Percentiles rank a stretch among this genome's conserved stretches.
Conservation (phyloP, 768 basidiomycete species). For the Macrolepiota fuliginosa region DNA sequence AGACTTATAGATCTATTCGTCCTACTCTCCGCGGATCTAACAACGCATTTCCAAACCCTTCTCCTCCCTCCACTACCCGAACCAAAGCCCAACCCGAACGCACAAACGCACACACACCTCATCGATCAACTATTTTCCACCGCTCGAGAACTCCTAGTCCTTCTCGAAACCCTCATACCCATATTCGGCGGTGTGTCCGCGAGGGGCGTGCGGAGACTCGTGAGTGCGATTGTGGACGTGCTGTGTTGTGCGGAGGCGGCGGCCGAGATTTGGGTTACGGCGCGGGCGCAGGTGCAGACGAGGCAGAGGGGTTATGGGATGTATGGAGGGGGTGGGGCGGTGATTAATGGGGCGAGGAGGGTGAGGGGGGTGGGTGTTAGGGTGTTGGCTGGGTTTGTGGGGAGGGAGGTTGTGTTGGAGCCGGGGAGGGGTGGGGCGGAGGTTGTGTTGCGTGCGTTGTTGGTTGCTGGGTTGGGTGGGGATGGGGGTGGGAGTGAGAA, state of each 20-base stretch:
- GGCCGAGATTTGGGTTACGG: neutral
- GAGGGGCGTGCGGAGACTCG: conserved; percentile 44
- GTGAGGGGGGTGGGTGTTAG: neutral
- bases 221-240: conserved; percentile 41
- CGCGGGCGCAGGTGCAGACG: no score
- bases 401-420: conserved; percentile 27
- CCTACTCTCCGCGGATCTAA: conserved; percentile 52
- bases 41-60: conserved; percentile 44
- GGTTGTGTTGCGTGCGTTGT: conserved; percentile 52
- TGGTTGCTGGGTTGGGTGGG: conserved; percentile 40
- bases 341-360: neutral
- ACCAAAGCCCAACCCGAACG: neutral
- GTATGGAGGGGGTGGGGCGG: neutral
- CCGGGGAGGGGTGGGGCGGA: conserved; percentile 41
- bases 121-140: conserved; percentile 56
- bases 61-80: no score
- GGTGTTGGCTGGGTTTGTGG: conserved; percentile 16
- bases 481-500: conserved; percentile 20
- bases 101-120: conserved; percentile 37
- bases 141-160: conserved; percentile 48
- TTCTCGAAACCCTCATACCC: conserved; percentile 47
- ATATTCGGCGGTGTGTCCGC: conserved; percentile 43
- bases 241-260: conserved; percentile 44
- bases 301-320: neutral
- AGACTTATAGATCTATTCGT: conserved; percentile 36